Percentiles rank a stretch among this genome's conserved stretches.
These are phyloP conservation scores for Berkeleyomyces basicola DNA, from an alignment of 2,329 filamentous ascomycete species.

Conservation along the genomic window DNA sequence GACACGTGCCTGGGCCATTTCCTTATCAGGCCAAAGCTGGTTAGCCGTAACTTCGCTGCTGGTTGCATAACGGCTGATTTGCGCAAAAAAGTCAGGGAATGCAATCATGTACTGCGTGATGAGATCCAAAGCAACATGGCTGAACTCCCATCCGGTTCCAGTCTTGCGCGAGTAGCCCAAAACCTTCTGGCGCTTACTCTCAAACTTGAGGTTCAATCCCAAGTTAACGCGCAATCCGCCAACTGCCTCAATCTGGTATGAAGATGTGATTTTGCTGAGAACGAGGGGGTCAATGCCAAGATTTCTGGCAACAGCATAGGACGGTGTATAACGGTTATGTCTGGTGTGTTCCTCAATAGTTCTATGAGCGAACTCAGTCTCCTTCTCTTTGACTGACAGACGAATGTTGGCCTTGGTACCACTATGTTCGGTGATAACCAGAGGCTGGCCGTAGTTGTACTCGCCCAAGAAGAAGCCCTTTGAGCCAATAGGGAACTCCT, in stretches of 20 bases:
- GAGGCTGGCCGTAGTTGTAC: slow-evolving; percentile 75
- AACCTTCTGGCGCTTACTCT: slow-evolving; percentile 88
- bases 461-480: slow-evolving; percentile 89
- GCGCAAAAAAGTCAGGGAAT: slow-evolving; percentile 90
- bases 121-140: slow-evolving; percentile 61
- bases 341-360: slow-evolving; percentile 57
- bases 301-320: slow-evolving; percentile 72
- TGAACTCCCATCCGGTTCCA: slow-evolving; percentile 88
- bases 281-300: slow-evolving; percentile 71
- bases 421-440: slow-evolving; percentile 63
- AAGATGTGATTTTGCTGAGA: slow-evolving; percentile 89
- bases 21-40: slow-evolving; percentile 64
- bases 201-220: slow-evolving; percentile 91
- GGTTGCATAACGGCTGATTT: slow-evolving; percentile 69
- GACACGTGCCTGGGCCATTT: slow-evolving; percentile 58
- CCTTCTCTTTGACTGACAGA: slow-evolving; percentile 56
- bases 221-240: slow-evolving; percentile 76
- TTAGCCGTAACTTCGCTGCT: slow-evolving; percentile 70
- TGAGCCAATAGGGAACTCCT: slow-evolving; percentile 75
- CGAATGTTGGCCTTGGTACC: slow-evolving; percentile 62
- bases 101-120: slow-evolving; percentile 79
- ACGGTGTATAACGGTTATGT: slow-evolving; percentile 63
- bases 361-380: slow-evolving; percentile 63
- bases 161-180: slow-evolving; percentile 85
- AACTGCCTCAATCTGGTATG: slow-evolving; percentile 65